phyloP scores from a whole-genome alignment of 768 basidiomycete genomes.

The Amanita pallidorosea region DNA sequence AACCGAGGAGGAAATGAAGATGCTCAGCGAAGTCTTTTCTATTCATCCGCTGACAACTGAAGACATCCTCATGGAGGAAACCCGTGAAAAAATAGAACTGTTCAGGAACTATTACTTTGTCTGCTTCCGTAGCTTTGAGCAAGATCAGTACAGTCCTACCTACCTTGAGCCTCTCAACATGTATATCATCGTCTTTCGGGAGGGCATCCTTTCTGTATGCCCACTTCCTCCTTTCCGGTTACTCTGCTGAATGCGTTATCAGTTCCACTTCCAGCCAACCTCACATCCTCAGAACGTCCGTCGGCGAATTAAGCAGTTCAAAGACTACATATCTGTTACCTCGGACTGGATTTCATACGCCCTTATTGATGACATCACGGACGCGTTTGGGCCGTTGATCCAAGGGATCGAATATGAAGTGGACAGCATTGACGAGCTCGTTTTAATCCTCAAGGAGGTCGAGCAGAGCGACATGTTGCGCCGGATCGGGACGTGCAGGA shows the following conservation, averaged over 20 bases:
- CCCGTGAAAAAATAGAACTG: slow-evolving; percentile 98
- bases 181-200: slow-evolving; percentile 99
- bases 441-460: slow-evolving; percentile 89
- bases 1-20: slow-evolving; percentile 97
- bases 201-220: slow-evolving; percentile 86
- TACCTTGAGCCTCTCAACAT: slow-evolving; percentile 97
- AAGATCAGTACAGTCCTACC: slow-evolving; percentile 94
- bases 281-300: slow-evolving; percentile 98
- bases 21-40: slow-evolving; percentile 92
- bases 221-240: not conserved
- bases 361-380: slow-evolving; percentile 98
- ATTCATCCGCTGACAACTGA: slow-evolving; percentile 98
- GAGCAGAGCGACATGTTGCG: slow-evolving; percentile 98
- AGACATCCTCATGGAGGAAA: slow-evolving; percentile 99
- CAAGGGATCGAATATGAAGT: slow-evolving; percentile 99
- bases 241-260: slow-evolving; percentile 1
- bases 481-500: slow-evolving; percentile 93
- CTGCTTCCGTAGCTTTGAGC: slow-evolving; percentile 98
- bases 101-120: slow-evolving; percentile 99
- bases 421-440: slow-evolving; percentile 96
- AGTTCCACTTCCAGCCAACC: slow-evolving; percentile 97
- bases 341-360: slow-evolving; percentile 99
- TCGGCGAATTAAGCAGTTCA: slow-evolving; percentile 95
- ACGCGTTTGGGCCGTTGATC: slow-evolving; percentile 96
- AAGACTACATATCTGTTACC: slow-evolving; percentile 97